These are phyloP conservation scores for Apiospora phragmitis DNA, from an alignment of 2,329 filamentous ascomycete species.

Conservation along the genomic window DNA sequence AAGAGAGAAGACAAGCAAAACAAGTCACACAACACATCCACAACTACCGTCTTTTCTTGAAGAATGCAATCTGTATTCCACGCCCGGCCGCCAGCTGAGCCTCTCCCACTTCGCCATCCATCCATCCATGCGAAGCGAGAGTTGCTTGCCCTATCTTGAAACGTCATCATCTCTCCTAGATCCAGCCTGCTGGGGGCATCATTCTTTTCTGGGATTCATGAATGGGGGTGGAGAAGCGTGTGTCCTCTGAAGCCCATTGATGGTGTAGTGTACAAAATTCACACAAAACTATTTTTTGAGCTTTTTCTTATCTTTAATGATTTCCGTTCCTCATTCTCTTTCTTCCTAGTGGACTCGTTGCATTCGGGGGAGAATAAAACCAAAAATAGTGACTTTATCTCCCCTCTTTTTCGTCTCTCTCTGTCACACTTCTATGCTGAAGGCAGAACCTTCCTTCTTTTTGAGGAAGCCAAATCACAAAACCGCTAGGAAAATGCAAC, in stretches of 20 bases:
- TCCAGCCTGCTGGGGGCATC: slow-evolving; percentile 6
- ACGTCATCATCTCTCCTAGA: neutral
- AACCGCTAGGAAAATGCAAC: slow-evolving; percentile 7
- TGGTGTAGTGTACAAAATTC: slow-evolving; percentile 5
- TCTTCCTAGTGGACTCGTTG: neutral
- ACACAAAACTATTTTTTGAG: slow-evolving; percentile 7
- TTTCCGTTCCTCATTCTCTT: neutral
- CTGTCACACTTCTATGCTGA: neutral
- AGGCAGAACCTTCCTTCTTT: neutral
- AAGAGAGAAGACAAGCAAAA: neutral
- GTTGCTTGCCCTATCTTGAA: neutral
- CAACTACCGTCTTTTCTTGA: neutral
- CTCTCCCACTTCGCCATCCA: neutral
- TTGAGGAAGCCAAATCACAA: slow-evolving; percentile 3
- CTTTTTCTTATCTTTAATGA: neutral
- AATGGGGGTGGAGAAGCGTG: neutral
- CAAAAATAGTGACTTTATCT: neutral
- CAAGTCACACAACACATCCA: neutral
- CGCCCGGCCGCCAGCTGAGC: neutral
- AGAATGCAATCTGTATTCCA: slow-evolving; percentile 8
- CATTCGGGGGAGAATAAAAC: neutral
- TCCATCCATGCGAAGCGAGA: neutral
- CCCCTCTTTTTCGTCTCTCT: neutral
- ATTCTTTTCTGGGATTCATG: neutral
- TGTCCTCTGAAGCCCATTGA: neutral